Evolutionary conservation across 192 early-diverging fungal species (phyloP), one percentile per base, ranked within the genome.

Genomic region (Coemansia sp.): DNA sequence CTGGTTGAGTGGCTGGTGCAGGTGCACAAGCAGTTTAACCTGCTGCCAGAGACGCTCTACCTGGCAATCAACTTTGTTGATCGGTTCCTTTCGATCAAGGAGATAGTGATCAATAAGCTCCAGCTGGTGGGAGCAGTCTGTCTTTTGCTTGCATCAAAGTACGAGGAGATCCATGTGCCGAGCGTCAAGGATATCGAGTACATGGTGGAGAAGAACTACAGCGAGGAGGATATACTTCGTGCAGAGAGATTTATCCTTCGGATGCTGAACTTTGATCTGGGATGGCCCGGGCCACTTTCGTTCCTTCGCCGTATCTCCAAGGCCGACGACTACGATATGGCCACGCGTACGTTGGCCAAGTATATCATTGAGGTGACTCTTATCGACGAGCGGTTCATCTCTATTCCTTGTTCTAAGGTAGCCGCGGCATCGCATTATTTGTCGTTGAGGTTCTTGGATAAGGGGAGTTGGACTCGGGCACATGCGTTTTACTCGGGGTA

Each of bases 401-500:
- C 28, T n/a, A 49, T 78, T 9, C 84, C 81, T 1, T 68, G 74
- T 25, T 82, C 78, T 30, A 64, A 78, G 58, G 61, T 78, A 0
- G 86, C 82, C 0, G 83, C 84, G 1, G 58, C 75, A 13, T 71
- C 79, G 6, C 77, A 82, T 30, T 74, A 75, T 35, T 55, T 84
- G 16, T 65, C 84, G 2, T 56, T 72, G 51, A 57, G 63, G 4
- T 64, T 87, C 27, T 62, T 85, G 0, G 62, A 58, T 50, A 64
- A 78, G 39, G 73, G 68, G 9, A 53, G 49, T 19, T 85, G 84
- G 84, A 62, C 86, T 30, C 67, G 56, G 1, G 83, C 84, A 34
- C 83, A 91, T 27, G 75, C 68, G 11, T 78, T 83, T 58, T 87
- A 85, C 64, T 83, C 90, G 27, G 90, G 89, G 4, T 94, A 91